Evolutionary conservation across 192 early-diverging fungal genomes (phyloP).

Genomic region (Coemansia guatemalensis): DNA sequence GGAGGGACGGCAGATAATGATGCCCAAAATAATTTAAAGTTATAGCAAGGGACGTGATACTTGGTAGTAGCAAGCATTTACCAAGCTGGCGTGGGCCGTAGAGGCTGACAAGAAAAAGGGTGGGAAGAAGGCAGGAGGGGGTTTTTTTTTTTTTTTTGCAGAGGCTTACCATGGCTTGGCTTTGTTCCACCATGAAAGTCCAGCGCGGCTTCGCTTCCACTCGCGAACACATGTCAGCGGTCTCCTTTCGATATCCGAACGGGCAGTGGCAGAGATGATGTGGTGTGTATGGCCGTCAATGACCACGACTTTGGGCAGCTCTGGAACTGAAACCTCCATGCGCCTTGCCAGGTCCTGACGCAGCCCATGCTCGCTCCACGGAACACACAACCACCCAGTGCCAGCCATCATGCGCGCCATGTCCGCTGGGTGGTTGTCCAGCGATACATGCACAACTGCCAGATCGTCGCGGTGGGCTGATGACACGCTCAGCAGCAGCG

Average conservation of each 20-base stretch:
- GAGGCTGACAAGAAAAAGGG: not conserved
- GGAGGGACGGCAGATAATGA: not conserved
- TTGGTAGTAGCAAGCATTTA: slow-evolving; percentile 3
- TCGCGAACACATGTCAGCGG: slow-evolving; percentile 51
- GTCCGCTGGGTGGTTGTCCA: slow-evolving; percentile 47
- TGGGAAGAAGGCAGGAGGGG: not conserved
- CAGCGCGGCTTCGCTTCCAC: slow-evolving; percentile 37
- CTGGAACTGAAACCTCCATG: slow-evolving; percentile 30
- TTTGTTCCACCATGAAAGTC: slow-evolving; percentile 45
- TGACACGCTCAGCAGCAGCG: slow-evolving; percentile 31
- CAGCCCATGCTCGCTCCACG: slow-evolving; percentile 42
- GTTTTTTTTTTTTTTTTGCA: too few relatives aligned
- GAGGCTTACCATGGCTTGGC: slow-evolving; percentile 45
- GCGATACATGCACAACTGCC: slow-evolving; percentile 39
- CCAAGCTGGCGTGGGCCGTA: not conserved
- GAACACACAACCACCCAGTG: slow-evolving; percentile 45
- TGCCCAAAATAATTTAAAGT: not conserved
- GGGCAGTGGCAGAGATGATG: slow-evolving; percentile 21
- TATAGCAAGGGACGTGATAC: not conserved
- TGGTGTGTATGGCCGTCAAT: slow-evolving; percentile 47
- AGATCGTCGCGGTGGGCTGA: slow-evolving; percentile 34
- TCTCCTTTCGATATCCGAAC: slow-evolving; percentile 28
- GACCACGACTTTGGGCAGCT: slow-evolving; percentile 40
- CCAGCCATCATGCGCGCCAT: slow-evolving; percentile 45
- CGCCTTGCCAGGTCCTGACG: slow-evolving; percentile 36